These are phyloP conservation scores for Lithospermum erythrorhizon DNA, from an alignment of 257 asterid genomes.

Conservation along the genomic window DNA sequence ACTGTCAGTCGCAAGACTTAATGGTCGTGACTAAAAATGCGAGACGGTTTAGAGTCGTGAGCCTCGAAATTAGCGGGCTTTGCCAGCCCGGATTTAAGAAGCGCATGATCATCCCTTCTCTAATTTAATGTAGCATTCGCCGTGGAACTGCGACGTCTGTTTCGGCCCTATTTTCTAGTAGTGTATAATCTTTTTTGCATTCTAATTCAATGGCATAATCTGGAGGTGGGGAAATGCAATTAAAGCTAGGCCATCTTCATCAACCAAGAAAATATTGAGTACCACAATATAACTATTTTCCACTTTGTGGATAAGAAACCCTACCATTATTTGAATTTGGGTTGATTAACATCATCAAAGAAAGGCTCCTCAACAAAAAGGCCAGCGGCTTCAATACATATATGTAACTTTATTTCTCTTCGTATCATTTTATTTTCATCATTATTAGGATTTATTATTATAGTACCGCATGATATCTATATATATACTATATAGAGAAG, in stretches of 20 bases:
- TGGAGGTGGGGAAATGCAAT: conserved; percentile 39
- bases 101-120: too few species aligned
- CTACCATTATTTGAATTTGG: conserved; percentile 38
- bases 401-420: not conserved
- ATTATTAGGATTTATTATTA: too few species aligned
- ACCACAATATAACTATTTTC: conserved; percentile 28
- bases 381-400: not conserved
- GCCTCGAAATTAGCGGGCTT: too few species aligned
- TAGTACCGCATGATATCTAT: not conserved
- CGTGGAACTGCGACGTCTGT: too few species aligned
- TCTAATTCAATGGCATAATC: conserved; percentile 1
- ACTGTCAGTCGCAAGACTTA: too few species aligned
- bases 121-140: too few species aligned
- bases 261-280: conserved; percentile 19
- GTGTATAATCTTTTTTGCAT: not conserved
- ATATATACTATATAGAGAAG: too few species aligned
- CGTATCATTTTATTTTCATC: not conserved
- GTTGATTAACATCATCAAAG: conserved; percentile 24
- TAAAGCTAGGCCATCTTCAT: conserved; percentile 24
- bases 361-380: conserved; percentile 51
- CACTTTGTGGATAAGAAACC: conserved; percentile 23
- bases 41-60: too few species aligned
- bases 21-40: too few species aligned
- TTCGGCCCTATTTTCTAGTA: not conserved
- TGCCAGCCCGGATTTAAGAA: too few species aligned